phyloP scores from a whole-genome alignment of 176 grass and related monocot species.

The Elaeis guineensis region DNA sequence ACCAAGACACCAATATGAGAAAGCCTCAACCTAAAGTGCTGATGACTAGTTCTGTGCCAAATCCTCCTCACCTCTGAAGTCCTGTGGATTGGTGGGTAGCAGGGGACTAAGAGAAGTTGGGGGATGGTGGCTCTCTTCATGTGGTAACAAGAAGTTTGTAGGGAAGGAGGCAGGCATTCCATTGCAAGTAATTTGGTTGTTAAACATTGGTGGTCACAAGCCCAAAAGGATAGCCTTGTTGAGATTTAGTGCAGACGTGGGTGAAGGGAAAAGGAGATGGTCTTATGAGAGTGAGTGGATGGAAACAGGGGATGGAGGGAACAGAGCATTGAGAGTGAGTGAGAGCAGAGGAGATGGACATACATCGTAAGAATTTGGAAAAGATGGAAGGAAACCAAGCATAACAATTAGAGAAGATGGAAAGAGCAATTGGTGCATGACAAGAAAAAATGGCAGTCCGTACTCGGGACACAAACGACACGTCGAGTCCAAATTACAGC shows the following conservation, averaged over 20 bases:
- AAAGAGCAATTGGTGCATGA: background rate
- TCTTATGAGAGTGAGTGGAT: too few species aligned
- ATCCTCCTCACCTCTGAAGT: too few species aligned
- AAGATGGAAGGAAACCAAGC: background rate
- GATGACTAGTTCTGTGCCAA: too few species aligned
- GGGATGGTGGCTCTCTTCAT: too few species aligned
- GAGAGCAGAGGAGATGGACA: background rate
- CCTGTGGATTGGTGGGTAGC: too few species aligned
- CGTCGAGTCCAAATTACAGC: too few species aligned
- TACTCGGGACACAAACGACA: too few species aligned
- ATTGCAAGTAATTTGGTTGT: slow-evolving; percentile 5
- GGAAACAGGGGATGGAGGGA: too few species aligned
- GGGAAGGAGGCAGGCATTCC: background rate
- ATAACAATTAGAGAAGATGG: background rate
- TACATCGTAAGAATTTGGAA: background rate
- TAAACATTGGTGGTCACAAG: slow-evolving; percentile 3
- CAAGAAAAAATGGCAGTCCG: too few species aligned
- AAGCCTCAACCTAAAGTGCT: too few species aligned
- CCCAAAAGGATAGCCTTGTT: background rate
- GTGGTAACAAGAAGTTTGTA: background rate
- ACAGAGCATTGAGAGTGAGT: background rate
- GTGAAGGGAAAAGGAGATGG: background rate
- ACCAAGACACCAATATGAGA: too few species aligned
- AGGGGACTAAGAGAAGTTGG: too few species aligned
- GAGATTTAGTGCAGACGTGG: background rate